Percentiles rank a stretch among this genome's conserved stretches.
Evolutionary conservation across 768 basidiomycete species (phyloP).

Genomic region (Auricularia sp.): DNA sequence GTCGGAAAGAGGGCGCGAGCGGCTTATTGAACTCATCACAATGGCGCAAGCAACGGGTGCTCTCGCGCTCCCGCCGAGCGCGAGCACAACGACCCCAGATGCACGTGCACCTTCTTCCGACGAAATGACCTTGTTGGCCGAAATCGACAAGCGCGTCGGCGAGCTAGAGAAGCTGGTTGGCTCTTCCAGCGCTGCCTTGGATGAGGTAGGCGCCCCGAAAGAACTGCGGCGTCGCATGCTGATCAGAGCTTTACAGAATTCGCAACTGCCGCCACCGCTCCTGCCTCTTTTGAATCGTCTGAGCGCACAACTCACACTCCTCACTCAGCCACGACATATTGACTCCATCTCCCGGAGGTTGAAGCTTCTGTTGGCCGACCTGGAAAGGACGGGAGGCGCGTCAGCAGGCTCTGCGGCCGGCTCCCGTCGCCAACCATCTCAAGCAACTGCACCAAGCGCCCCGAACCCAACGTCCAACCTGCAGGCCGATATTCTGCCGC

Average conservation of each 20-base stretch:
- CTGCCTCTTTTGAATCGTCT: slow-evolving; percentile 72
- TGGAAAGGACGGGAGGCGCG: slow-evolving; percentile 61
- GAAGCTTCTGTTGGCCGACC: slow-evolving; percentile 84
- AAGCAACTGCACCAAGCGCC: slow-evolving; percentile 9
- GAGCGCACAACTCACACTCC: slow-evolving; percentile 73
- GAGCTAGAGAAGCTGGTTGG: slow-evolving; percentile 78
- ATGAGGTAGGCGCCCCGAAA: slow-evolving; percentile 50
- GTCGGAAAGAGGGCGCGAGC: slow-evolving; percentile 56
- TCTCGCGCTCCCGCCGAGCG: neutral
- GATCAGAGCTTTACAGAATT: slow-evolving; percentile 31
- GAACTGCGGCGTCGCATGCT: neutral
- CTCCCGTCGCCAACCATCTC: slow-evolving; percentile 11
- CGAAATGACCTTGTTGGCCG: slow-evolving; percentile 44
- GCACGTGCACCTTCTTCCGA: neutral
- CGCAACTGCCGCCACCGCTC: slow-evolving; percentile 70
- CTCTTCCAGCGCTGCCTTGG: slow-evolving; percentile 63
- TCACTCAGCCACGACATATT: slow-evolving; percentile 92
- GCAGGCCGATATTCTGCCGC: slow-evolving; percentile 55
- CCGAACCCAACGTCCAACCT: slow-evolving; percentile 20
- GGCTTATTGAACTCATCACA: slow-evolving; percentile 39
- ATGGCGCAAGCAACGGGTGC: neutral
- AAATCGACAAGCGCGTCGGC: slow-evolving; percentile 76
- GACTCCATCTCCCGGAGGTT: slow-evolving; percentile 91
- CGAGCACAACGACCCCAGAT: neutral
- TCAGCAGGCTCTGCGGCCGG: slow-evolving; percentile 18